Base-by-base conservation (phyloP, 352 stramenopile genomes). In the Globisporangium irregulare region DNA sequence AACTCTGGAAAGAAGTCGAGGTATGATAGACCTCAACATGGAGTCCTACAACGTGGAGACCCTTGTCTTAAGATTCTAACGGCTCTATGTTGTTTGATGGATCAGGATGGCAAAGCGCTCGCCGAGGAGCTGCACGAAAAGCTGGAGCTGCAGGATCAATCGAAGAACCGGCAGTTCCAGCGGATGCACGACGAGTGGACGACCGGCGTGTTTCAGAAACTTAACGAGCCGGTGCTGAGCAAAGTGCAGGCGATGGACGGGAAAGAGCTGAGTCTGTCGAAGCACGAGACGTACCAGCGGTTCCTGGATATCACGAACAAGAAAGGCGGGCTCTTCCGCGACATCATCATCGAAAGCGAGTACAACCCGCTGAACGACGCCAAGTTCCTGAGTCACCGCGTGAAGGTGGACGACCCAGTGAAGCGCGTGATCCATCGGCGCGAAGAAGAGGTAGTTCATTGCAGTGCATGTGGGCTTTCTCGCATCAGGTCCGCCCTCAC, bases 321-420 rank as follows among this genome's bases (percentile, higher is more conserved):
- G 71, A 92, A 92, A 62, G 83, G 81, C 8, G 82, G 82, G 9
- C 74, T 93, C 62, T 93, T 91, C 56, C 86, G 86, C 60, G 86
- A 93, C 63, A 93, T 93, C 66, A 93, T 92, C 68, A 93, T 92
- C 58, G 83, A 92, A 62, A 93, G 82, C 73, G 83, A 93, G 72
- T 93, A 93, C 71, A 90, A 92, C 56, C 86, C 83, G 62, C 72
- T 93, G n/a, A 73, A 77, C 27, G 83, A 93, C 50, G 72, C 80
- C 32, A 87, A 86, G 66, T 86, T 79, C 59, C 18, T 93, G 0
- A 75, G 46, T 41, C 76, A 91, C 63, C 73, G 76, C 54, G 70
- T 74, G 0, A 70, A 69, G 41, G 48, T 93, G 18, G 83, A 93
- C 67, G 86, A 93, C 60, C 86, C 86, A 8, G 67, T 85, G 36